A percentile compares a stretch with the other conserved stretches of the same genome.
Evolutionary conservation across 371 early-diverging fungal species (phyloP).

Genomic region (Blastocladiella emersonii): DNA sequence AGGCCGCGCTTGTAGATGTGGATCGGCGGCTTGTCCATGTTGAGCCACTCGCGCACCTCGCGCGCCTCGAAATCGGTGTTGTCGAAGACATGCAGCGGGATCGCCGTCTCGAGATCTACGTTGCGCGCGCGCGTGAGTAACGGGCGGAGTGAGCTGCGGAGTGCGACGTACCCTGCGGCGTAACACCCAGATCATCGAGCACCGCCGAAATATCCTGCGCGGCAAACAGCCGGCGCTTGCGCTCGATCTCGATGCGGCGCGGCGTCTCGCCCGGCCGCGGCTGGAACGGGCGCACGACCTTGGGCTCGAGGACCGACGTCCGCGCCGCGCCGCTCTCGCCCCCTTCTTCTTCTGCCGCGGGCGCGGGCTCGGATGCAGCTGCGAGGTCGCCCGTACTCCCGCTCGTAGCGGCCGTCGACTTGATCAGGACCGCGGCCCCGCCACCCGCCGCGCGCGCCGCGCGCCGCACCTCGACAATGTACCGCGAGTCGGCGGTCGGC

Average conservation of each 20-base stretch:
- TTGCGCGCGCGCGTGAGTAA: neutral
- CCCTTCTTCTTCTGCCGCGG: no score
- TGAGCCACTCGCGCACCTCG: conserved; percentile 29
- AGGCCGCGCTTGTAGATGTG: neutral
- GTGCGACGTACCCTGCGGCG: neutral
- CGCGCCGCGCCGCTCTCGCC: neutral
- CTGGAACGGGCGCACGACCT: conserved; percentile 29
- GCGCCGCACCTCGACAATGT: no score
- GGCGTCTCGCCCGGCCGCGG: conserved; percentile 27
- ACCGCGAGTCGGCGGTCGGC: no score
- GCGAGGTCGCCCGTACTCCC: no score
- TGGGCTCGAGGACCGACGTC: conserved; percentile 30
- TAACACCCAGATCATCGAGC: neutral
- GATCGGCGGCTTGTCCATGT: conserved; percentile 13
- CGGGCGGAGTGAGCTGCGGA: neutral
- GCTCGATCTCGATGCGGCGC: conserved; percentile 34
- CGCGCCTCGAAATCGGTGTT: conserved; percentile 30
- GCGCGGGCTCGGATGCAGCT: no score
- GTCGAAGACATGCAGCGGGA: conserved; percentile 31
- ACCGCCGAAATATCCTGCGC: conserved; percentile 17
- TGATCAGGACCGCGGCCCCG: no score
- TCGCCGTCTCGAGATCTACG: conserved; percentile 8
- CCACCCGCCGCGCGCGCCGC: no score
- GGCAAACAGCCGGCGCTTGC: conserved; percentile 26
- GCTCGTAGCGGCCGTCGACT: no score